Conservation (phyloP, 345 rosid species). For the Camelina neglecta region DNA sequence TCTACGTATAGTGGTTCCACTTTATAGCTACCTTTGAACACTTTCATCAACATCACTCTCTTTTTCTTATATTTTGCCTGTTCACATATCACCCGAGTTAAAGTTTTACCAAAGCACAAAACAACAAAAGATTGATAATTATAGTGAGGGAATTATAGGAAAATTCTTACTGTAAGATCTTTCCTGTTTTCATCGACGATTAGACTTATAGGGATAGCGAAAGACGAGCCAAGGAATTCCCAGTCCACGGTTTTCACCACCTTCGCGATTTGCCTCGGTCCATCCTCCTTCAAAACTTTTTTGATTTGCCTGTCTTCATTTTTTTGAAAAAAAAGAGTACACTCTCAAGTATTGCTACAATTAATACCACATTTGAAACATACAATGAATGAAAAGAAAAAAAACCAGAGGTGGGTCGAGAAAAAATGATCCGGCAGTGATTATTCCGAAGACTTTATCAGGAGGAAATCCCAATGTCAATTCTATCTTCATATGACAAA, state of each 20-base stretch:
- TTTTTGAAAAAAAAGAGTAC: too few relatives aligned
- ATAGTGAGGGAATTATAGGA: not conserved
- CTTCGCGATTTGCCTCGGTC: slow-evolving; percentile 67
- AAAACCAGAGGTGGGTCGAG: slow-evolving; percentile 16
- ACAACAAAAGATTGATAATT: not conserved
- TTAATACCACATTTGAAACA: not conserved
- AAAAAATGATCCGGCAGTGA: slow-evolving; percentile 14
- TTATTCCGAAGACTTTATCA: not conserved
- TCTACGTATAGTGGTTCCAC: slow-evolving; percentile 71
- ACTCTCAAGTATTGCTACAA: not conserved
- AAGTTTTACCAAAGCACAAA: not conserved
- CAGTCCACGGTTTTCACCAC: slow-evolving; percentile 68
- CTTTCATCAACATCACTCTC: slow-evolving; percentile 66
- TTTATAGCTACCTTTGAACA: slow-evolving; percentile 73
- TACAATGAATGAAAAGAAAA: not conserved
- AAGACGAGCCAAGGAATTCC: slow-evolving; percentile 83
- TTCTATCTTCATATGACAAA: slow-evolving; percentile 3
- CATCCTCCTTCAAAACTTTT: slow-evolving; percentile 65
- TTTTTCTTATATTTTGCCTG: slow-evolving; percentile 73
- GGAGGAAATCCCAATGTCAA: slow-evolving; percentile 24
- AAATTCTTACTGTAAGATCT: slow-evolving; percentile 17
- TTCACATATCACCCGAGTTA: not conserved
- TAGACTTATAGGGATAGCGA: slow-evolving; percentile 65
- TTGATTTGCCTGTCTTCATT: slow-evolving; percentile 61
- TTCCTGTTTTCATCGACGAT: slow-evolving; percentile 66